Evolutionary conservation across 192 early-diverging fungal genomes (phyloP), one percentile per base, ranked within the genome.

Genomic region (Mortierella antarctica): DNA sequence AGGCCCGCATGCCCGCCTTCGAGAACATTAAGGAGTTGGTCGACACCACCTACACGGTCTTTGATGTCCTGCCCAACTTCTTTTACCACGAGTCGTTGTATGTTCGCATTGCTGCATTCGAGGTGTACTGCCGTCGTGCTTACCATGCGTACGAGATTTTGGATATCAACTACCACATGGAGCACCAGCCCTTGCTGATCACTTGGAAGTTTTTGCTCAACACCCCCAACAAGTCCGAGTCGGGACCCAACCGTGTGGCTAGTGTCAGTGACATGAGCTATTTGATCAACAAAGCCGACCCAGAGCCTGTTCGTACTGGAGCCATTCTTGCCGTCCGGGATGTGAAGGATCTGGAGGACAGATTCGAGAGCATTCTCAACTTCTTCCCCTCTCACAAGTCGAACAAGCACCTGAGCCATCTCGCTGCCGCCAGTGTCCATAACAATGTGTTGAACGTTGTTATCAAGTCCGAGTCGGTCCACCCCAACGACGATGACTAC

Each of bases 61-160:
- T 98, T 73, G 98, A 99, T 70, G 95, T 98, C 20, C 82, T 99
- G 62, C 95, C 95, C 69, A 86, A 87, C 65, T 97, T 99, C 87
- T 95, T 99, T 82, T 96, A 95, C 84, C 93, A 99, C 75, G 82
- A 86, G 44, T 92, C 96, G 63, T 82, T 84, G 21, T 90, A 91
- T 62, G 88, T 97, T 58, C 84, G 92, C 8, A 83, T 95, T 71
- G 93, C 95, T 1, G 97, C 98, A 21, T 89, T 98, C 44, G 96
- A 98, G 89, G 96, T 96, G 14, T 99, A 99, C 78, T 94, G 95
- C 62, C 91, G 97, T 63, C 96, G 96, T 70, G 96, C 98, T 7
- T 97, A 98, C 91, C 96, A 98, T 77, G 96, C 96, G 48, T 99
- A 99, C 87, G 90, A 95, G 73, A 92, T 99, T 55, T 89, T 93